Evolutionary conservation across 2,329 filamentous ascomycete species (phyloP).

Genomic region (Hymenoscyphus linearis): DNA sequence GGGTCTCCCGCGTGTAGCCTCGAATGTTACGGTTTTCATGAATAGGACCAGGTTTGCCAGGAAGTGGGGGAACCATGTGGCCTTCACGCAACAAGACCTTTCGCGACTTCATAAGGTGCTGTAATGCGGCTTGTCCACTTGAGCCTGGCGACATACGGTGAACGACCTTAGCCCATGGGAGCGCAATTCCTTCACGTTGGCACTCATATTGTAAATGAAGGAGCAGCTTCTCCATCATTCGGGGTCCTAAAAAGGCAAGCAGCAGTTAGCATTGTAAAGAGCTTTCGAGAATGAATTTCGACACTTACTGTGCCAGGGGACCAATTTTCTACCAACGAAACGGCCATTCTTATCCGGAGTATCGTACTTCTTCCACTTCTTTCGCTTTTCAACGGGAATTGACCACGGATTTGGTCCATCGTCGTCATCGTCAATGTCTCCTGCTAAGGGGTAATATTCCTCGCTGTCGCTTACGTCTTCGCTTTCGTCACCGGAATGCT

Average conservation of each 20-base stretch:
- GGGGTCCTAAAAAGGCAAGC: slow-evolving; percentile 33
- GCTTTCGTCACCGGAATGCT: too few relatives aligned
- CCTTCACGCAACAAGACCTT: slow-evolving; percentile 25
- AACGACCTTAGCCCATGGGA: slow-evolving; percentile 27
- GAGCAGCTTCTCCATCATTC: slow-evolving; percentile 43
- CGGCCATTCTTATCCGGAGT: slow-evolving; percentile 31
- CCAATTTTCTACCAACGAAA: slow-evolving; percentile 34
- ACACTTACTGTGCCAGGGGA: slow-evolving; percentile 41
- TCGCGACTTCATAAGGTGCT: slow-evolving; percentile 25
- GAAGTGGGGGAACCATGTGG: slow-evolving; percentile 28
- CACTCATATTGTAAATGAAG: slow-evolving; percentile 39
- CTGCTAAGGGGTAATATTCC: not conserved
- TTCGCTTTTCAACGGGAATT: not conserved
- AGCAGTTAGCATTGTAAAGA: not conserved
- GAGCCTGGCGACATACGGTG: slow-evolving; percentile 26
- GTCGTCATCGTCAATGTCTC: not conserved
- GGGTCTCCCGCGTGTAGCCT: slow-evolving; percentile 23
- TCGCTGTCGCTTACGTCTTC: not conserved
- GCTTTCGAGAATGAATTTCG: not conserved
- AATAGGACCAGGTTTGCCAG: slow-evolving; percentile 15
- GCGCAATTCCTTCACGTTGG: slow-evolving; percentile 8
- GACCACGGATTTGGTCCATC: not conserved
- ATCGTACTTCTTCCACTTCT: slow-evolving; percentile 2
- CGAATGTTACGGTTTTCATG: slow-evolving; percentile 13
- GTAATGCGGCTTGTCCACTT: slow-evolving; percentile 18